These are phyloP conservation scores for Venturia asperata DNA, from an alignment of 2,329 filamentous ascomycete genomes.

Conservation along the genomic window DNA sequence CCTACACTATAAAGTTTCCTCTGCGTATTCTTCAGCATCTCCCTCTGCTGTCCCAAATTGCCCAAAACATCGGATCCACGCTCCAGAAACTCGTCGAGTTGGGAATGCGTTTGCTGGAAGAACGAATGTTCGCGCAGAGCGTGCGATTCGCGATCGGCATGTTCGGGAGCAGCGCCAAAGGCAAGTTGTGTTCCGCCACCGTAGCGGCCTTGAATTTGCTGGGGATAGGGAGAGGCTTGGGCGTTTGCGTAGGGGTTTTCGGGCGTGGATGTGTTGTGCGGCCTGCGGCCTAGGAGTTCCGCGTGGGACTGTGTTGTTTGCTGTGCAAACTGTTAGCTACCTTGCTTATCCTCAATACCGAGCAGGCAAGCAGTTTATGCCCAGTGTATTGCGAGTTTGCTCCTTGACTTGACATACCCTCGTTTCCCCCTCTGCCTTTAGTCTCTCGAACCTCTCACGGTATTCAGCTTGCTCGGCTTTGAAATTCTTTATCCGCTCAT, in stretches of 20 bases:
- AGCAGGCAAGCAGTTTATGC: not conserved
- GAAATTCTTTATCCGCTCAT: conserved; percentile 79
- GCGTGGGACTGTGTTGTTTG: conserved; percentile 61
- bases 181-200: conserved; percentile 12
- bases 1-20: conserved; percentile 84
- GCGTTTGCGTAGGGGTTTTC: conserved; percentile 83
- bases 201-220: conserved; percentile 9
- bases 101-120: conserved; percentile 70
- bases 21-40: conserved; percentile 93
- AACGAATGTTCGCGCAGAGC: conserved; percentile 86
- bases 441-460: conserved; percentile 64
- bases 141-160: conserved; percentile 68
- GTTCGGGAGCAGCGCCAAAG: conserved; percentile 35
- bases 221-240: conserved; percentile 39
- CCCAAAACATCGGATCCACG: conserved; percentile 83
- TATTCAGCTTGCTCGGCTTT: conserved; percentile 74
- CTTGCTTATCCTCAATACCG: not conserved
- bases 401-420: conserved; percentile 40
- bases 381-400: not conserved
- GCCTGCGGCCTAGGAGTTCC: conserved; percentile 78
- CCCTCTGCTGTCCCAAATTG: conserved; percentile 80
- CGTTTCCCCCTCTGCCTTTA: conserved; percentile 74
- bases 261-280: conserved; percentile 69
- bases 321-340: conserved; percentile 26
- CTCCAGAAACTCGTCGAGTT: conserved; percentile 90